Base-by-base conservation (phyloP, 805 yeast species). In the Barnettozyma populi region DNA sequence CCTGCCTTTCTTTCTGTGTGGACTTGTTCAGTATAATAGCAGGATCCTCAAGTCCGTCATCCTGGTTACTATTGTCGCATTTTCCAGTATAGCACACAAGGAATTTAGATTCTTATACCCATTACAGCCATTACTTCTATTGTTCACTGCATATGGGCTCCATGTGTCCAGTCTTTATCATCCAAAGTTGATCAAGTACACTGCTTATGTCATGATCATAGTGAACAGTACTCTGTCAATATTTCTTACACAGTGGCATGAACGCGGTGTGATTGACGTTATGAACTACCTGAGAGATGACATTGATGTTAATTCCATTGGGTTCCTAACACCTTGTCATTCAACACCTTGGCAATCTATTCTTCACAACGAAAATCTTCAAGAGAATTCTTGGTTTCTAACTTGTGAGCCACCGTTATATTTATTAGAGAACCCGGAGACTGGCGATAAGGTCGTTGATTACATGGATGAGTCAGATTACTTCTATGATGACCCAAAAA, bases 321-420 rank as follows among this genome's bases (percentile, higher is more conserved):
- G 97, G 0, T 87, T 94, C 56, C 64, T 94, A 14, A 89, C 90
- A 61, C 99, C 99, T 0, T 94, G 99, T 59, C 99, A 94, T 64
- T 90, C 98, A 0, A 92, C 97, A 0, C 99, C 99, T 2, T 86
- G 94, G 82, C 96, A 89, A 60, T 79, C 94, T 23, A 81, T 85
- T 61, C 66, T 94, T 36, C 96, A 90, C 59, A 67, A 86, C 20
- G 63, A 69, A 9, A 74, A 71, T 24, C 60, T 76, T 4, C 36
- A 39, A 14, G 35, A 34, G 11, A 55, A 62, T 1, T 74, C 82
- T 1, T 86, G 96, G 95, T 82, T 84, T 46, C 69, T 94, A 36
- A 80, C 96, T 0, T 94, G 99, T 64, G 95, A 89, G 48, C 99
- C 99, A 0, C 98, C 99, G 1, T 62, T 70, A 23, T 67, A 68